Base-by-base conservation (phyloP, 352 stramenopile species). In the Phytopythium cucurbitacearum region DNA sequence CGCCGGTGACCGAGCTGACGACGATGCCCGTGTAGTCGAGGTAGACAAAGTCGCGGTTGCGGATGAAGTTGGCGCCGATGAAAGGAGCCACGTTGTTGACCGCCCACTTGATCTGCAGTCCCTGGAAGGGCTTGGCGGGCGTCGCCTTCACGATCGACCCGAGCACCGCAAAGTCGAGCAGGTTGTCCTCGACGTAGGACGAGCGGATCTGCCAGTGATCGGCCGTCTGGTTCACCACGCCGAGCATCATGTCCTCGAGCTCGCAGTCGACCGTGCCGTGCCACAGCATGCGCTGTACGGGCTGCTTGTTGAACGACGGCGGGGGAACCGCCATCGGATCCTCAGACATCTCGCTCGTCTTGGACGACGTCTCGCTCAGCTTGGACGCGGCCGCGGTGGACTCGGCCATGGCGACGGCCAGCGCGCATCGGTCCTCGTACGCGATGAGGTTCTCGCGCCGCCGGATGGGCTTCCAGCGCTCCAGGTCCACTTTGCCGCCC, bases 391-490 rank as follows among this genome's bases (percentile, higher is more conserved):
- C 21, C 21, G 21, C 21, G 21, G 21, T 28, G 21, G 21, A 28
- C 21, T 28, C 21, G 21, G 21, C 59, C 21, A 69, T 47, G 12
- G 59, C 60, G 12, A 71, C 62, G 2, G 63, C 66, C 2, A 71
- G 59, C 10, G 62, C 62, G 35, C 62, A 71, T 15, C 58, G 70
- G 10, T 82, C 64, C 39, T 83, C 67, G 51, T 73, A 86, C 0
- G 74, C 67, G 2, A 64, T 59, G 6, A 86, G 56, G 49, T 73
- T 76, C 38, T 84, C 72, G n/a, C 70, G 71, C 0, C 60, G 63
- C 50, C 76, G 76, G 52, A 86, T 57, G 12, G 65, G 49, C 42
- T 86, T 84, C 72, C 75, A 86, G 2, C 64, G 54, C 32, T 66
- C 67, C 7, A 48, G 62, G 53, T 77, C 64, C n/a, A 86, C 32